phyloP scores from a whole-genome alignment of 2,329 filamentous ascomycete genomes.

The Ophiocordyceps camponoti-leonardi region DNA sequence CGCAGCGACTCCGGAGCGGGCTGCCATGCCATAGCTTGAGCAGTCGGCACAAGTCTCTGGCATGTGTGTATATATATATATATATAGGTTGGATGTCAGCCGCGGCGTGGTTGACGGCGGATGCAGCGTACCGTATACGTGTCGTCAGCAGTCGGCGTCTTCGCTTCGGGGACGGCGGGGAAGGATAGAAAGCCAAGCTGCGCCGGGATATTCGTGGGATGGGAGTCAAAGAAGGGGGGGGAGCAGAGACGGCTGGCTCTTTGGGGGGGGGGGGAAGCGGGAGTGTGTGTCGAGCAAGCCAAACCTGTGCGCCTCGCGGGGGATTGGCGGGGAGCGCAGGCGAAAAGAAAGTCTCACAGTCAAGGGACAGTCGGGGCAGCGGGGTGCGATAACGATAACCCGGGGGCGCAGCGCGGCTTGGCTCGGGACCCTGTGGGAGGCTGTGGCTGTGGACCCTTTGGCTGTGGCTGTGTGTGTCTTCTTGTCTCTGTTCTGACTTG shows the following conservation, averaged over 20 bases:
- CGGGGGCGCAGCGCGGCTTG: constrained; percentile 4
- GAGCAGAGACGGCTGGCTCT: background rate
- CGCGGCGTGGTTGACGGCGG: background rate
- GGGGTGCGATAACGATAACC: constrained; percentile 24
- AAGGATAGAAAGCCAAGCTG: background rate
- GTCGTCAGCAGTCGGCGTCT: background rate
- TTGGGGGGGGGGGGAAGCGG: background rate
- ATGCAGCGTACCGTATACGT: background rate
- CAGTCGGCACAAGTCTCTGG: background rate
- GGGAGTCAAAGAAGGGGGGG: background rate
- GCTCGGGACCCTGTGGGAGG: background rate
- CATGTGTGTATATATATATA: background rate
- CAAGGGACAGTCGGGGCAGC: constrained; percentile 7
- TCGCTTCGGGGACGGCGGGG: background rate
- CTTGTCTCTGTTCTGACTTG: background rate
- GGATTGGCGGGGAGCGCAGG: constrained; percentile 4
- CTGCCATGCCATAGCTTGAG: constrained; percentile 69
- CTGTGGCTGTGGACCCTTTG: background rate
- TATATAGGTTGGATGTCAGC: background rate
- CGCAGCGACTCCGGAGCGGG: constrained; percentile 71
- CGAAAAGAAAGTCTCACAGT: background rate
- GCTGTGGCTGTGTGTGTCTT: background rate
- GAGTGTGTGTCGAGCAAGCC: background rate
- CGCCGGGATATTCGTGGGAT: background rate
- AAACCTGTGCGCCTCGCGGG: background rate